Base-by-base conservation (phyloP, 345 rosid genomes). In the Lepidium africanum region DNA sequence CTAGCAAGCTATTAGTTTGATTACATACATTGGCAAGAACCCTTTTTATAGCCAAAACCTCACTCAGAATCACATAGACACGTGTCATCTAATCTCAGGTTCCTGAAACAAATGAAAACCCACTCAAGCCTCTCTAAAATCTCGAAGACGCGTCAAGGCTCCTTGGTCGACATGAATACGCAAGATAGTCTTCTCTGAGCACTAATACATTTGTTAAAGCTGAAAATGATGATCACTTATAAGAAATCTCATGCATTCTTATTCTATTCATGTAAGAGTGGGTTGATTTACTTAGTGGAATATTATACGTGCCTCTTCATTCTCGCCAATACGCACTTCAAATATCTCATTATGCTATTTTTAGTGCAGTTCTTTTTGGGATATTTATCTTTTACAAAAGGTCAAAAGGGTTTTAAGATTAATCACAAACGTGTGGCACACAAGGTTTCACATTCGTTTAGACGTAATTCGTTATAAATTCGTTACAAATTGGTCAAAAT, bases 111-210 rank as follows among this genome's bases (percentile, higher is more conserved):
- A 30, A 62, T 19, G 32, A 70, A 70, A 71, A 5, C 38, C 37
- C 69, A 70, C 68, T 61, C 40, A 52, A 27, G 32, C 32, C 19
- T 11, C 4, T 38, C 38, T 51, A 0, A 30, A 70, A n/a, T 36
- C 50, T 63, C 12, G 23, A 43, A 71, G 41, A 71, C 70, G 69
- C 69, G 69, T 71, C 63, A 10, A 63, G 15, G 25, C 63, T 71
- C 63, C 33, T 61, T 42, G 55, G 75, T 62, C 69, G 75, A 71
- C 75, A 71, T 43, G 75, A 62, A 62, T 53, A 62, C 13, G 41
- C 56, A 71, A 71, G 23, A 63, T 61, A 71, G 69, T 54, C 75
- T 55, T 71, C 69, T 36, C 15, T 30, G 45, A 62, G 63, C 69
- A 71, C 69, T 71, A 53, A 25, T 55, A 45, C 19, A 40, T 59